Evolutionary conservation across 2,329 filamentous ascomycete genomes (phyloP).

Genomic region (Hymenotorrendiella dingleyae): DNA sequence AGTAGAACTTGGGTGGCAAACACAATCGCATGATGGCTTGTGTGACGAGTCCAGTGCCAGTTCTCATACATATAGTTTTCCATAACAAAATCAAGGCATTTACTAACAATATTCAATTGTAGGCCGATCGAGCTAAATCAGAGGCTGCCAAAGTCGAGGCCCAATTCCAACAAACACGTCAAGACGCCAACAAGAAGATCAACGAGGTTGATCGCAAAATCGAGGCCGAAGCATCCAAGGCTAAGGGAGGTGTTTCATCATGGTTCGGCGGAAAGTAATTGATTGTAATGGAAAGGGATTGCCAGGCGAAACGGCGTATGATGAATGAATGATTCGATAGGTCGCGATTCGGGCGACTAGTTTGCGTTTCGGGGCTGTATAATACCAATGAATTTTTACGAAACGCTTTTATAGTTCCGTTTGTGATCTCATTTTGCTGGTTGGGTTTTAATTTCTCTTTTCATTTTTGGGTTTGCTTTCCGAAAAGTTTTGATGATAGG

Average conservation of each 20-base stretch:
- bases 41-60: too few relatives aligned
- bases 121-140: constrained; percentile 58
- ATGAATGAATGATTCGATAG: too few relatives aligned
- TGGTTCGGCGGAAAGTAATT: constrained; percentile 71
- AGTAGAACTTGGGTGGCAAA: too few relatives aligned
- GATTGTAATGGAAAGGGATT: background rate
- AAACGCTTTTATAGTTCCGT: too few relatives aligned
- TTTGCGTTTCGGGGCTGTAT: background rate
- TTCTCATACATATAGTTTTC: background rate
- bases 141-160: constrained; percentile 57
- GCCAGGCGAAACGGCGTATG: too few relatives aligned
- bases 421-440: too few relatives aligned
- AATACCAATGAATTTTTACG: constrained; percentile 1
- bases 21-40: background rate
- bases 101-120: constrained; percentile 22
- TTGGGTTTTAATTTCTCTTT: too few relatives aligned
- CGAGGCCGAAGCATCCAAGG: constrained; percentile 70
- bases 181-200: constrained; percentile 64
- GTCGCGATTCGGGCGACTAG: too few relatives aligned
- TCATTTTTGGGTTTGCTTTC: too few relatives aligned
- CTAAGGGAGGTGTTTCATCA: constrained; percentile 75
- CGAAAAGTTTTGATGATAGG: too few relatives aligned
- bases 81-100: constrained; percentile 3
- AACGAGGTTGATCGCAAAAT: constrained; percentile 80
- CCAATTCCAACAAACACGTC: constrained; percentile 52